A percentile compares a stretch with the other conserved stretches of the same genome.
Evolutionary conservation across 257 asterid genomes (phyloP).

Genomic region (Datura wrightii): DNA sequence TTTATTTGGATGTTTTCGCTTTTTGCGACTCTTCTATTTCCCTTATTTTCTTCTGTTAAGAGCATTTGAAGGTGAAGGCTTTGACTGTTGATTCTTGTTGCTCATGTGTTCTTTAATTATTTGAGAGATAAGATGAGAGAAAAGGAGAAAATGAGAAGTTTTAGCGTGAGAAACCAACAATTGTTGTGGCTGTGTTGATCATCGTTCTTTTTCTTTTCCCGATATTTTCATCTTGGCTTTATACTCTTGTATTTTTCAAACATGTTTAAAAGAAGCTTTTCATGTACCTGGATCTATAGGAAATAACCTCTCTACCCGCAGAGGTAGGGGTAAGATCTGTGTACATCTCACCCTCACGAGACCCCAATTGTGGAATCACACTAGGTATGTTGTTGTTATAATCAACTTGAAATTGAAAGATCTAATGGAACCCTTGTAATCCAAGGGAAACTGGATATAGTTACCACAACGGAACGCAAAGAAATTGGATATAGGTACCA

Average conservation of each 20-base stretch:
- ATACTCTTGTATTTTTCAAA: too few species aligned
- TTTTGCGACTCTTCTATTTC: not conserved
- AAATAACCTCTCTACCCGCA: too few species aligned
- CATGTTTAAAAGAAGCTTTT: too few species aligned
- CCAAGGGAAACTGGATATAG: not conserved
- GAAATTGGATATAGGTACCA: not conserved
- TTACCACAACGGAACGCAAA: not conserved
- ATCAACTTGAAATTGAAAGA: not conserved
- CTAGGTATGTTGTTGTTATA: too few species aligned
- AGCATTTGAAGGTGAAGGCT: slow-evolving; percentile 2
- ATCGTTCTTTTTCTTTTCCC: too few species aligned
- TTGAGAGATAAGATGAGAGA: not conserved
- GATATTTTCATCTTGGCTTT: too few species aligned
- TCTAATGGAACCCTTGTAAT: not conserved
- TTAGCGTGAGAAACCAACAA: not conserved
- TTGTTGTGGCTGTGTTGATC: too few species aligned
- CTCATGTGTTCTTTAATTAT: not conserved
- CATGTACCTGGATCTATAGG: too few species aligned
- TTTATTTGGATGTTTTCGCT: not conserved
- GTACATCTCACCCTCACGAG: too few species aligned
- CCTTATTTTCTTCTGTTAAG: not conserved
- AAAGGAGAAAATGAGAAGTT: not conserved
- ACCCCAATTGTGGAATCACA: too few species aligned
- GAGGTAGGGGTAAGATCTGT: too few species aligned
- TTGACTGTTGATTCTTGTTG: not conserved